phyloP scores from a whole-genome alignment of 257 asterid species.

The Jasminum sambac region DNA sequence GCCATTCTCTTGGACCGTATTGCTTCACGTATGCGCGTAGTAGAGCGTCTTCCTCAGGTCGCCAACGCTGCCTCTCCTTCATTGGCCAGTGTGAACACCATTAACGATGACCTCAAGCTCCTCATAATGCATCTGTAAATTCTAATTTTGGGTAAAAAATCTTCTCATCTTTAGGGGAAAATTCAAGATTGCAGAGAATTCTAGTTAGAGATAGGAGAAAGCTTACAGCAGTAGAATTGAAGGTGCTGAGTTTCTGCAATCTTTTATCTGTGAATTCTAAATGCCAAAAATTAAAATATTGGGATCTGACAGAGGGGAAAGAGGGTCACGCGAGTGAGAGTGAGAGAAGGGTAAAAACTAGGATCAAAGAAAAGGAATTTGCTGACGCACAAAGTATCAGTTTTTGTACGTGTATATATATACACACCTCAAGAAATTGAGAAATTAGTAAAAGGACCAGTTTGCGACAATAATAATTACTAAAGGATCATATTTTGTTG shows the following conservation, averaged over 20 bases:
- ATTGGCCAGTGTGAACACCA: too few species aligned
- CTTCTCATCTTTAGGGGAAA: not conserved
- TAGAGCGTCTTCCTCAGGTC: slow-evolving; percentile 42
- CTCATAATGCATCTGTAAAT: too few species aligned
- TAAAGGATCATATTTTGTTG: too few species aligned
- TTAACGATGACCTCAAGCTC: too few species aligned
- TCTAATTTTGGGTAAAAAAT: too few species aligned
- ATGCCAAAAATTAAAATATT: not conserved
- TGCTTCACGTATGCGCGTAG: slow-evolving; percentile 39
- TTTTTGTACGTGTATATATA: not conserved
- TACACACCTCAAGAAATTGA: too few species aligned
- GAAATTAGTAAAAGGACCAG: too few species aligned
- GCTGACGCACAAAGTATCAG: not conserved
- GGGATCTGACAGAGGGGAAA: slow-evolving; percentile 18
- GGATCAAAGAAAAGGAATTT: not conserved
- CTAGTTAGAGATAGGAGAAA: too few species aligned
- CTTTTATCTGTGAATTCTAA: not conserved
- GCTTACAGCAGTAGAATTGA: too few species aligned
- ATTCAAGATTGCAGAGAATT: too few species aligned
- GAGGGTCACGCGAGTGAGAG: not conserved
- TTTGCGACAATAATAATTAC: too few species aligned
- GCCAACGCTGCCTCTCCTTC: too few species aligned
- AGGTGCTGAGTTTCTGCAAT: slow-evolving; percentile 18
- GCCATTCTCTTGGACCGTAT: slow-evolving; percentile 59
- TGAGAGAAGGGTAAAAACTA: not conserved